A percentile compares a stretch with the other conserved stretches of the same genome.
phyloP scores from a whole-genome alignment of 1,284 basidiomycete species.

The Rhodotorula mucilaginosa region DNA sequence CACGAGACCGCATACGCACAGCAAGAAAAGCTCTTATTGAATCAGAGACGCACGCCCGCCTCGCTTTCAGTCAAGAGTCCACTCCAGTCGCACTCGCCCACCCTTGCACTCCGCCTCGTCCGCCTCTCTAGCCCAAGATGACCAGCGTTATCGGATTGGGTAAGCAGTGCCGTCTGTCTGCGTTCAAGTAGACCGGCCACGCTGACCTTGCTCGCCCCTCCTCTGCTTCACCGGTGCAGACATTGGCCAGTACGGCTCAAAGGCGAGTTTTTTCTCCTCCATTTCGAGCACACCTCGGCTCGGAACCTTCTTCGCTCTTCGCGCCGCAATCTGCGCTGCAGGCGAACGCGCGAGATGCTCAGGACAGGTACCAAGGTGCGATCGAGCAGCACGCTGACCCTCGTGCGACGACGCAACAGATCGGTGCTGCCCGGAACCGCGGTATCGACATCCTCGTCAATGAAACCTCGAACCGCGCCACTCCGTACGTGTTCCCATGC shows the following conservation, averaged over 20 bases:
- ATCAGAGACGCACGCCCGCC: too few relatives aligned
- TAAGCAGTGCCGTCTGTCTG: not conserved
- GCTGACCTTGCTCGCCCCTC: not conserved
- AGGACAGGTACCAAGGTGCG: not conserved
- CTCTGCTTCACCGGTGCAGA: slow-evolving; percentile 12
- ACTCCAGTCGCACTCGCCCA: too few relatives aligned
- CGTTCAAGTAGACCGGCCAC: too few relatives aligned
- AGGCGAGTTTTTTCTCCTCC: slow-evolving; percentile 28
- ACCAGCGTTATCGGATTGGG: slow-evolving; percentile 45
- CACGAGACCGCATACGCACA: too few relatives aligned
- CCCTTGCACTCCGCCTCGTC: not conserved
- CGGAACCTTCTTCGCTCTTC: not conserved
- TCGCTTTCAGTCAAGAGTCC: too few relatives aligned
- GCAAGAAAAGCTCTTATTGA: too few relatives aligned
- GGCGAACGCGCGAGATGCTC: not conserved
- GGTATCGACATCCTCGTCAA: slow-evolving; percentile 57
- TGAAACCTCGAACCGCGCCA: slow-evolving; percentile 90
- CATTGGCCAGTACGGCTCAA: slow-evolving; percentile 44
- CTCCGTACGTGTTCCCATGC: slow-evolving; percentile 61
- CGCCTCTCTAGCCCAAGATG: slow-evolving; percentile 21
- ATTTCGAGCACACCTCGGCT: not conserved
- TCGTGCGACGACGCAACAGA: slow-evolving; percentile 8
- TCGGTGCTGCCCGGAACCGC: slow-evolving; percentile 46
- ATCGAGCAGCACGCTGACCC: slow-evolving; percentile 2
- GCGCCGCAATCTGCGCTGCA: not conserved